phyloP scores from a whole-genome alignment of 169 alveolate species.

The Blepharisma undulans region DNA sequence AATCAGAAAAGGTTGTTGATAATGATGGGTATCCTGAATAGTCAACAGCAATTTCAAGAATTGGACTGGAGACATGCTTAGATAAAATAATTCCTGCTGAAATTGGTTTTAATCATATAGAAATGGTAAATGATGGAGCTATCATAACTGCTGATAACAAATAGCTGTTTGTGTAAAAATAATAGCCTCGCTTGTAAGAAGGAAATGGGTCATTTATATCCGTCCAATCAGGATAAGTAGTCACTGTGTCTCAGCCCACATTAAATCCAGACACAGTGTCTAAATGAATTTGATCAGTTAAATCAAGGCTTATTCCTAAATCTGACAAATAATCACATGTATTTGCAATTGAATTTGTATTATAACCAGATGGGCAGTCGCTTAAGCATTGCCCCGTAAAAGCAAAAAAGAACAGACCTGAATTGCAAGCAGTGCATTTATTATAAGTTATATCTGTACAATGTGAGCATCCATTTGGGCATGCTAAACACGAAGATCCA shows the following conservation, averaged over 20 bases:
- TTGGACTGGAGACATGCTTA: background rate
- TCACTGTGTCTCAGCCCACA: background rate
- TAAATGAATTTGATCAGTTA: background rate
- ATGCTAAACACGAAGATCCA: background rate
- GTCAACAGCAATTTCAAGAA: background rate
- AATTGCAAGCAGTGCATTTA: background rate
- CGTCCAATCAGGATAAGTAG: background rate
- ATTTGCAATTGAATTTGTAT: background rate
- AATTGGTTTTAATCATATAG: background rate
- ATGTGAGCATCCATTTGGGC: background rate
- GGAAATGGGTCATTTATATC: background rate
- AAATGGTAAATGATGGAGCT: background rate
- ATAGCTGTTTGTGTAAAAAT: background rate
- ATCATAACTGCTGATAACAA: background rate
- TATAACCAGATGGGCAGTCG: constrained; percentile 14
- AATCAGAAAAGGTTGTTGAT: background rate
- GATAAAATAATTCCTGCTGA: background rate
- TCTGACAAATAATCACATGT: background rate
- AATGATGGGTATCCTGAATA: no score
- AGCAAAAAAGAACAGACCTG: background rate
- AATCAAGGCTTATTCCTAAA: background rate
- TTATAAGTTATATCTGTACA: background rate
- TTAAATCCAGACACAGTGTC: background rate
- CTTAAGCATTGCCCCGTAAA: background rate
- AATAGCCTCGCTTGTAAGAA: constrained; percentile 8